Percentiles rank a stretch among this genome's conserved stretches.
Evolutionary conservation across 306 rosid genomes (phyloP).

Genomic region (Neltuma alba): DNA sequence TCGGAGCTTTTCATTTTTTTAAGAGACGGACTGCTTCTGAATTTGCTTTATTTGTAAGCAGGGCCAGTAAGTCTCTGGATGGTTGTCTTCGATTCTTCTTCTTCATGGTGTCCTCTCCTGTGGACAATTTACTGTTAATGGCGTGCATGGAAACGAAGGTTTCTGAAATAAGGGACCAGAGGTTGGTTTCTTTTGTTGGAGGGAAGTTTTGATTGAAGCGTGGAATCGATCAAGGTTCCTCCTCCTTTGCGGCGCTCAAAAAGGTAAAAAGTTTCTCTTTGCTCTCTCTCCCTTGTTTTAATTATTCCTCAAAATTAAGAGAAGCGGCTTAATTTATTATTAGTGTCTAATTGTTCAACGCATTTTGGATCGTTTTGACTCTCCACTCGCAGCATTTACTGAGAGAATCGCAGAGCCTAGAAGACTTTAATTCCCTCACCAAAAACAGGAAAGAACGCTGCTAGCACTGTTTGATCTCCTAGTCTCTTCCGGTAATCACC

Average conservation of each 20-base stretch:
- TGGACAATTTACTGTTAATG: background rate
- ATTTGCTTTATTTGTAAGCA: background rate
- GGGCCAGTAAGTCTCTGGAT: background rate
- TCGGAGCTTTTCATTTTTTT: too few relatives aligned
- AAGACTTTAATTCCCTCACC: slow-evolving; percentile 14
- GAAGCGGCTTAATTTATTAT: slow-evolving; percentile 11
- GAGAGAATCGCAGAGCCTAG: slow-evolving; percentile 18
- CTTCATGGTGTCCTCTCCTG: background rate
- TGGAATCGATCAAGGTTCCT: background rate
- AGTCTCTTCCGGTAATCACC: background rate
- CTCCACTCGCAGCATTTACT: slow-evolving; percentile 34
- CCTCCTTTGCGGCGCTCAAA: background rate
- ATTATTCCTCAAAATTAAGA: slow-evolving; percentile 26
- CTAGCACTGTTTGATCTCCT: slow-evolving; percentile 37
- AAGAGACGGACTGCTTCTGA: background rate
- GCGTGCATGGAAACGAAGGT: background rate
- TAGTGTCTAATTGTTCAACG: slow-evolving; percentile 22
- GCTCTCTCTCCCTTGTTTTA: slow-evolving; percentile 22
- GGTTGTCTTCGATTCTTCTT: background rate
- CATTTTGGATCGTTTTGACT: slow-evolving; percentile 34
- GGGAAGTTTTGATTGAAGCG: slow-evolving; percentile 1
- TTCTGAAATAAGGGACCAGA: background rate
- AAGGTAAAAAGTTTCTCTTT: slow-evolving; percentile 33
- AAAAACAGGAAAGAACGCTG: background rate
- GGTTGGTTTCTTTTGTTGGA: background rate